Conservation (phyloP, 1,284 basidiomycete species). For the Ustilago curta region DNA sequence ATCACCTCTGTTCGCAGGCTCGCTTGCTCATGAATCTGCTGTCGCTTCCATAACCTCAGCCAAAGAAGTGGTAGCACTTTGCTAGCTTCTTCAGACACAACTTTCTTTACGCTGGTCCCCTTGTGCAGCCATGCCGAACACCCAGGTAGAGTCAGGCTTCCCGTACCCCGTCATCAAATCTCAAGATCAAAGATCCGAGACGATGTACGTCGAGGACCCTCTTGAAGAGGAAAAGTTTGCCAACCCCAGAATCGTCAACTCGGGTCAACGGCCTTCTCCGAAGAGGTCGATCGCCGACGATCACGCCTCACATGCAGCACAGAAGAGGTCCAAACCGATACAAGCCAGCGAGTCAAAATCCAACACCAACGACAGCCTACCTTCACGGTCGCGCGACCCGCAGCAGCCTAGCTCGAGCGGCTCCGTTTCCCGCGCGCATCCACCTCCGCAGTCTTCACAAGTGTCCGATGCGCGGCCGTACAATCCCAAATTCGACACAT, state of each 20-base stretch:
- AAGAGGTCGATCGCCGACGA: slow-evolving; percentile 11
- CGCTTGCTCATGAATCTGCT: no score
- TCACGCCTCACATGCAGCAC: not conserved
- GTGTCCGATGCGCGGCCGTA: not conserved
- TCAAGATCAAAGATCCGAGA: slow-evolving; percentile 17
- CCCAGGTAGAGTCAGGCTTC: not conserved
- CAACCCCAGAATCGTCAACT: not conserved
- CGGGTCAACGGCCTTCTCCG: slow-evolving; percentile 13
- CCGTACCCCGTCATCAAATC: slow-evolving; percentile 10
- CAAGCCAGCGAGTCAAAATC: not conserved
- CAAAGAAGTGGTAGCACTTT: no score
- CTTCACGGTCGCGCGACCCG: slow-evolving; percentile 7
- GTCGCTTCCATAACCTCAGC: no score
- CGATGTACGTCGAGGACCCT: slow-evolving; percentile 23
- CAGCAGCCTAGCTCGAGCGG: slow-evolving; percentile 25
- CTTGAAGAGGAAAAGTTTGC: slow-evolving; percentile 25
- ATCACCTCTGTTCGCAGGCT: no score
- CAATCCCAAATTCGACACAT: not conserved
- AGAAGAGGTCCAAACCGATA: slow-evolving; percentile 10
- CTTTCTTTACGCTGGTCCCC: no score
- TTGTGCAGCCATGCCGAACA: slow-evolving; percentile 4
- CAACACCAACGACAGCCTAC: not conserved
- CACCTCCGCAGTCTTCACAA: not conserved
- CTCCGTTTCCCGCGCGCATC: not conserved
- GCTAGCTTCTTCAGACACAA: no score